These are phyloP conservation scores for Arachis stenosperma DNA, from an alignment of 306 rosid genomes.

Conservation along the genomic window DNA sequence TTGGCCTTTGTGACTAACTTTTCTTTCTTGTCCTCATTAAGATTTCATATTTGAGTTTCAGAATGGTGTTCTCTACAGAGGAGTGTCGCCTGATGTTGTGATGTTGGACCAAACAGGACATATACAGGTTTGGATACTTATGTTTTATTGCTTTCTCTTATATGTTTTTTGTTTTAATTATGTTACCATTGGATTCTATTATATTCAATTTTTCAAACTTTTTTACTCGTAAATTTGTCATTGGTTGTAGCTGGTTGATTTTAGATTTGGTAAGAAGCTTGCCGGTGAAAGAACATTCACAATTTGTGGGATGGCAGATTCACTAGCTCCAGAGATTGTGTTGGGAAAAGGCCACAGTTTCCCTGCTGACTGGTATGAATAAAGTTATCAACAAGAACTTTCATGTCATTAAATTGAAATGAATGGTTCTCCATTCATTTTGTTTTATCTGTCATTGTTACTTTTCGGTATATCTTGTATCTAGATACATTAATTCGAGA, in stretches of 20 bases:
- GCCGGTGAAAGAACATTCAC: conserved; percentile 84
- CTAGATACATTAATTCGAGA: too few species aligned
- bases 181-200: conserved; percentile 3
- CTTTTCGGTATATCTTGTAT: too few species aligned
- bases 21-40: conserved; percentile 23
- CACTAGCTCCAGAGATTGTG: conserved; percentile 89
- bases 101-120: conserved; percentile 83
- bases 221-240: conserved; percentile 31
- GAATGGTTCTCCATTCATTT: not conserved
- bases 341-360: conserved; percentile 96
- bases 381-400: not conserved
- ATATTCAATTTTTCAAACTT: conserved; percentile 20
- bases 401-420: conserved; percentile 10
- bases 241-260: conserved; percentile 78
- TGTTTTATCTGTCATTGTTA: too few species aligned
- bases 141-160: conserved; percentile 24
- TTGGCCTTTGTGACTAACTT: conserved; percentile 29
- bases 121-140: conserved; percentile 62
- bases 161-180: conserved; percentile 27
- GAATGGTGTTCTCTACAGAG: conserved; percentile 93
- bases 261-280: conserved; percentile 80
- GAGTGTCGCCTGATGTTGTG: conserved; percentile 85
- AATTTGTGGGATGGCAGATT: conserved; percentile 86
- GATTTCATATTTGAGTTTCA: conserved; percentile 59
- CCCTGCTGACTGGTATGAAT: conserved; percentile 86